These are phyloP conservation scores for Endotrypanum monterogeii DNA, from an alignment of 208 protist genomes.

Conservation along the genomic window DNA sequence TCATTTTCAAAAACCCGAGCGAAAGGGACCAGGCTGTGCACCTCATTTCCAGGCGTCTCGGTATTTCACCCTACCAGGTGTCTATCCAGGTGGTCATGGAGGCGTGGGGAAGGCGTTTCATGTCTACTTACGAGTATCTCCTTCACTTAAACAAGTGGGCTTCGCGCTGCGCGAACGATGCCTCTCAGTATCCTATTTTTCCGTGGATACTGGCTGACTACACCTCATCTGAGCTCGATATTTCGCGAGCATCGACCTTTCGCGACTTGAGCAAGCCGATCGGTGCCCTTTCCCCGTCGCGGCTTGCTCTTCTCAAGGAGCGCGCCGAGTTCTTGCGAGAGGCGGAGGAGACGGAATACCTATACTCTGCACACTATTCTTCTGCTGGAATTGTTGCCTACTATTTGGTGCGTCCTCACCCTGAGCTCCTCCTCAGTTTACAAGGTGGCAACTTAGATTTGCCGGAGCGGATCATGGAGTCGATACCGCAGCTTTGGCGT, in stretches of 20 bases:
- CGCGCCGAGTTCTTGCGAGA: slow-evolving; percentile 40
- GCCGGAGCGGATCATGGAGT: slow-evolving; percentile 93
- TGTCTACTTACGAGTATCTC: slow-evolving; percentile 70
- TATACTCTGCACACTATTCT: slow-evolving; percentile 97
- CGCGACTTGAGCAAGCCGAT: slow-evolving; percentile 94
- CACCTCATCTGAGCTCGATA: slow-evolving; percentile 54
- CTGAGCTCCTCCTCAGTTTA: slow-evolving; percentile 89
- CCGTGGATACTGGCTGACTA: slow-evolving; percentile 95
- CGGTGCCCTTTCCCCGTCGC: slow-evolving; percentile 78
- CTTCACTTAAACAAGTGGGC: slow-evolving; percentile 54
- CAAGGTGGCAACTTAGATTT: slow-evolving; percentile 92
- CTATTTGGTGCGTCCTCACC: slow-evolving; percentile 88
- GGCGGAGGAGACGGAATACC: slow-evolving; percentile 42
- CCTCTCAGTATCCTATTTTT: slow-evolving; percentile 92
- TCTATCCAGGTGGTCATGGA: slow-evolving; percentile 18
- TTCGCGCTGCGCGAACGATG: slow-evolving; percentile 45
- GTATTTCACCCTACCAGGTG: slow-evolving; percentile 19
- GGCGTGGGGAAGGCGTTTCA: slow-evolving; percentile 34
- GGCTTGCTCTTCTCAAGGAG: slow-evolving; percentile 65
- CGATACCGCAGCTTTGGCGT: slow-evolving; percentile 80
- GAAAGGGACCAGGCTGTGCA: slow-evolving; percentile 33
- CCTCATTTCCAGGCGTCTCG: slow-evolving; percentile 19
- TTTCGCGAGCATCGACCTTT: slow-evolving; percentile 55
- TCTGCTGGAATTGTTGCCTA: slow-evolving; percentile 94
- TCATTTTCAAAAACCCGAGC: slow-evolving; percentile 25